Conservation (phyloP, 257 asterid species). For the Nicotiana otophora region DNA sequence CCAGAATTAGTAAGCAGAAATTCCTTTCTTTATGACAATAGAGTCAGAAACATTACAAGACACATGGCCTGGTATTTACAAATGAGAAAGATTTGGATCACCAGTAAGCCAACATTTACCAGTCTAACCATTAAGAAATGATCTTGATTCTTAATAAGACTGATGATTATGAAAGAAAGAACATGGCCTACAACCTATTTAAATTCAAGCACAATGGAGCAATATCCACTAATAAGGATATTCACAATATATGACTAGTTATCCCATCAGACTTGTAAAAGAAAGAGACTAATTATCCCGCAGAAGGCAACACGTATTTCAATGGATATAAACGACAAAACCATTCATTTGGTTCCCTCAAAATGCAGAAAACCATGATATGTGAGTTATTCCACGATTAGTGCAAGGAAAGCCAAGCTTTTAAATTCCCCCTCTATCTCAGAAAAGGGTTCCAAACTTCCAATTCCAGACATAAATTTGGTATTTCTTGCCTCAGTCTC, state of each 20-base stretch:
- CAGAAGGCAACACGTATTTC: not conserved
- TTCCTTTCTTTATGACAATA: not conserved
- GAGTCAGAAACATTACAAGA: not conserved
- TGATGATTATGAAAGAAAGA: not conserved
- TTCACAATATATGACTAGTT: not conserved
- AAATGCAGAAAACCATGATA: not conserved
- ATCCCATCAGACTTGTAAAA: not conserved
- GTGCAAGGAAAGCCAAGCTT: not conserved
- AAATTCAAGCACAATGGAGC: not conserved
- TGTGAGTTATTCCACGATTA: not conserved
- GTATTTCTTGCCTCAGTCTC: not conserved
- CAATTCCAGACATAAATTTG: not conserved
- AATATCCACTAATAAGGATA: not conserved
- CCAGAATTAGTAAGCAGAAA: constrained; percentile 1
- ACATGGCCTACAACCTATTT: not conserved
- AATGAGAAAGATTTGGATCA: not conserved
- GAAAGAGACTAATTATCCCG: not conserved
- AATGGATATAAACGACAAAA: not conserved
- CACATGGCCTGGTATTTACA: not conserved
- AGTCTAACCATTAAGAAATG: not conserved
- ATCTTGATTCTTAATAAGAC: not conserved
- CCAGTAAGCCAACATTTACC: not conserved
- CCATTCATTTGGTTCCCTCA: not conserved
- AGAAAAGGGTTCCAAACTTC: not conserved
- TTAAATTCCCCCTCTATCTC: not conserved